A percentile compares a stretch with the other conserved stretches of the same genome.
phyloP scores from a whole-genome alignment of 306 rosid genomes.

The Quercus agrifolia region DNA sequence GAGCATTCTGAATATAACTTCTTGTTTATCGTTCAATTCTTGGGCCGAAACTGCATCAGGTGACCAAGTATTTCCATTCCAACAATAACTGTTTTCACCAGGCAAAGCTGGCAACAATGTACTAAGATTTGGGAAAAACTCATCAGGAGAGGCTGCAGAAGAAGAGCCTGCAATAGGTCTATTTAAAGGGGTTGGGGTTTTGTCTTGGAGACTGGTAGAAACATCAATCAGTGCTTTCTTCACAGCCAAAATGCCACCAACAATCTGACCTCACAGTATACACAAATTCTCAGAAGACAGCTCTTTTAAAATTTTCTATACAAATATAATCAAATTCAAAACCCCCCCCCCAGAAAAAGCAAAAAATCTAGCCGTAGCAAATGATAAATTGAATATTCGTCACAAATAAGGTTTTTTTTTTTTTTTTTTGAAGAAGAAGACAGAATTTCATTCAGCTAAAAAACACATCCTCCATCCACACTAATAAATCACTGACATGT shows the following conservation, averaged over 20 bases:
- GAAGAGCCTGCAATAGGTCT: slow-evolving; percentile 20
- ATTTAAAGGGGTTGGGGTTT: slow-evolving; percentile 15
- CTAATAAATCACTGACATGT: too few species aligned
- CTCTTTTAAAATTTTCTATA: too few species aligned
- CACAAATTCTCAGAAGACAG: too few species aligned
- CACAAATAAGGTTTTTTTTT: too few species aligned
- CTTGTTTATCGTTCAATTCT: slow-evolving; percentile 21
- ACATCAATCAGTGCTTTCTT: slow-evolving; percentile 53
- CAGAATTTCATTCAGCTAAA: too few species aligned
- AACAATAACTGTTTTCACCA: slow-evolving; percentile 19
- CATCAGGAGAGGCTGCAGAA: slow-evolving; percentile 22
- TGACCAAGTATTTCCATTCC: slow-evolving; percentile 12
- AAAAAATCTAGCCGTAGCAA: too few species aligned
- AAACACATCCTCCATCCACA: too few species aligned
- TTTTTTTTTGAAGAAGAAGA: too few species aligned
- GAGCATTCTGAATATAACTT: slow-evolving; percentile 55
- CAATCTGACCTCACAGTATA: slow-evolving; percentile 36
- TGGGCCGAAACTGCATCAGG: slow-evolving; percentile 20
- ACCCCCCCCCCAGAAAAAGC: too few species aligned
- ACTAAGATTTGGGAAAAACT: slow-evolving; percentile 41
- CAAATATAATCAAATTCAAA: too few species aligned
- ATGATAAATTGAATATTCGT: too few species aligned
- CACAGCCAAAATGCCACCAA: slow-evolving; percentile 38
- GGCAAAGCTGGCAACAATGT: slow-evolving; percentile 32
- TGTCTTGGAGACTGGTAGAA: slow-evolving; percentile 50